These are phyloP conservation scores for Coelastrella sp. DNA, from an alignment of 139 green algal species.

Conservation along the genomic window DNA sequence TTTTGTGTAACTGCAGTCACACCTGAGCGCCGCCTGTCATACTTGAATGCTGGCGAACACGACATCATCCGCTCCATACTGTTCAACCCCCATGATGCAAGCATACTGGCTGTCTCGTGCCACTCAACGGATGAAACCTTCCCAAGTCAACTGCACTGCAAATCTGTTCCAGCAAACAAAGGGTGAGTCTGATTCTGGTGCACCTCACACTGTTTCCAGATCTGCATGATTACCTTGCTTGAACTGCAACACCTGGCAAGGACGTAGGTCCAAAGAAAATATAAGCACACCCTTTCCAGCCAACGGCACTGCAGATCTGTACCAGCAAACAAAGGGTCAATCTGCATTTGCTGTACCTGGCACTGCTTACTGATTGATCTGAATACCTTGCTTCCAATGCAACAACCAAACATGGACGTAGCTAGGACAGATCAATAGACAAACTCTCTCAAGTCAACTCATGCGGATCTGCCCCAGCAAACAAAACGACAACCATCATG, in stretches of 20 bases:
- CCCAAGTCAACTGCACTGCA: constrained; percentile 33
- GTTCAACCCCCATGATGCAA: constrained; percentile 18
- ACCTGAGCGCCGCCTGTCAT: not conserved
- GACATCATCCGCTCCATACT: constrained; percentile 32
- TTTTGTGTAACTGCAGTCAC: not conserved
- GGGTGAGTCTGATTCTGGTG: not conserved
- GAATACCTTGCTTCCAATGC: too few relatives aligned
- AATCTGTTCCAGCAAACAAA: not conserved
- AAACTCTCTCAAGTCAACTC: not conserved
- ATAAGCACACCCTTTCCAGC: not conserved
- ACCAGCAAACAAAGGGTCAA: not conserved
- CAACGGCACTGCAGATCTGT: constrained; percentile 27
- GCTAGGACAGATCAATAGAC: too few relatives aligned
- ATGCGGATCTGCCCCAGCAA: constrained; percentile 5
- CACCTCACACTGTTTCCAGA: too few relatives aligned
- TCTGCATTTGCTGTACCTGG: not conserved
- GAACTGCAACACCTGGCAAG: too few relatives aligned
- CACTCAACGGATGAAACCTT: constrained; percentile 15
- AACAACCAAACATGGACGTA: too few relatives aligned
- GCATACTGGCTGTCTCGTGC: constrained; percentile 14
- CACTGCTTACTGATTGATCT: too few relatives aligned
- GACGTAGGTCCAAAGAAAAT: too few relatives aligned
- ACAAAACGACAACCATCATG: not conserved
- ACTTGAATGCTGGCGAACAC: constrained; percentile 21
- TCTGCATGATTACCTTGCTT: too few relatives aligned